Conservation (phyloP, 495 filamentous ascomycete genomes). For the Podospora didyma region DNA sequence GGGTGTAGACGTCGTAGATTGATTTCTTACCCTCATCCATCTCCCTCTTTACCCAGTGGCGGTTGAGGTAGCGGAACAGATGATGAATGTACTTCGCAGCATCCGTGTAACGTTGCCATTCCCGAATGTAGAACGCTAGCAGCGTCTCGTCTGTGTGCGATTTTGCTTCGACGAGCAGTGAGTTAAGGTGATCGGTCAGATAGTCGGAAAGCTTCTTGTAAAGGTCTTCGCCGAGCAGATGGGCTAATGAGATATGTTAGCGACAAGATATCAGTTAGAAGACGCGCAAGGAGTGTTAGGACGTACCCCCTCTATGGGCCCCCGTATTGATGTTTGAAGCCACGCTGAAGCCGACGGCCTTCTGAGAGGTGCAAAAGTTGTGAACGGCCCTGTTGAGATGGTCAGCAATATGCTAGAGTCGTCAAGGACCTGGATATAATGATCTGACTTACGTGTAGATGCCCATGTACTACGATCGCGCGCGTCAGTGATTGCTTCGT, state of each 20-base stretch:
- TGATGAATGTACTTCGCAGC: constrained; percentile 97
- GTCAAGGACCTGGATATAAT: background rate
- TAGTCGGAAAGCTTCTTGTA: constrained; percentile 88
- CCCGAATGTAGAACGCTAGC: constrained; percentile 89
- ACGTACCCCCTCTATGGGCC: constrained; percentile 75
- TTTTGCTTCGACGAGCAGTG: constrained; percentile 63
- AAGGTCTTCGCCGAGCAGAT: constrained; percentile 92
- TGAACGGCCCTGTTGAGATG: constrained; percentile 70
- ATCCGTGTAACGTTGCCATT: constrained; percentile 94
- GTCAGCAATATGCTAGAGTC: constrained; percentile 16
- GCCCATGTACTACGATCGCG: constrained; percentile 71
- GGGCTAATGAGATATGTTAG: constrained; percentile 52
- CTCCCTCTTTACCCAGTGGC: constrained; percentile 98
- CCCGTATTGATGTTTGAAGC: constrained; percentile 36
- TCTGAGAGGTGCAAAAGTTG: constrained; percentile 98
- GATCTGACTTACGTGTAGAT: constrained; percentile 76
- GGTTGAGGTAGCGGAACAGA: constrained; percentile 92
- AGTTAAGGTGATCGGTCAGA: constrained; percentile 67
- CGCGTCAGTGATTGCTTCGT: constrained; percentile 7
- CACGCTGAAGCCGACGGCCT: constrained; percentile 56
- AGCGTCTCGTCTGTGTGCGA: constrained; percentile 85
- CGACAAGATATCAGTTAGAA: background rate
- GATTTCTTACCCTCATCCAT: constrained; percentile 99
- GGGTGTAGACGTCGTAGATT: constrained; percentile 94
- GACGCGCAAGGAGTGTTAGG: background rate